phyloP scores from a whole-genome alignment of 1,284 basidiomycete genomes.

The Exobasidium rhododendri region DNA sequence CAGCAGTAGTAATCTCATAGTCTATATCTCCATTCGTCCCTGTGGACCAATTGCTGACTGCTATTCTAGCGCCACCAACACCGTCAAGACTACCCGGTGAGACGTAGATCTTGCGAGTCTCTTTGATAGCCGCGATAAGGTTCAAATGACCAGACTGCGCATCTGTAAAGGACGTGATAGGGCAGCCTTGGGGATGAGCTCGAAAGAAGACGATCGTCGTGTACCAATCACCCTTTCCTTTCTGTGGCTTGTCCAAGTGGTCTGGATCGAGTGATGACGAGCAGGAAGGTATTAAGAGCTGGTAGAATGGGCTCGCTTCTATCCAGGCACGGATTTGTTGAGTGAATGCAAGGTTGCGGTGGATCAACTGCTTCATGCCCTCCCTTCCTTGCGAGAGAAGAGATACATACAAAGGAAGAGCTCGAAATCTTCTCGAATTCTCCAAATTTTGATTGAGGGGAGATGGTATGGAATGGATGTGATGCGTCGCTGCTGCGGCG shows the following conservation, averaged over 20 bases:
- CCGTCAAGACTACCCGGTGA: constrained; percentile 57
- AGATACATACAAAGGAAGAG: constrained; percentile 59
- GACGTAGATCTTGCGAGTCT: constrained; percentile 56
- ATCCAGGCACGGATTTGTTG: constrained; percentile 54
- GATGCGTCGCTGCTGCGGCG: neutral
- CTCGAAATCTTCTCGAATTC: constrained; percentile 60
- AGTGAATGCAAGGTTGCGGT: constrained; percentile 58
- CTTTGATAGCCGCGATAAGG: constrained; percentile 57
- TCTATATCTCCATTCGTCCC: constrained; percentile 26
- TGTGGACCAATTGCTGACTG: constrained; percentile 60
- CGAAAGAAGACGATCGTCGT: constrained; percentile 58
- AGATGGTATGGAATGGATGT: neutral
- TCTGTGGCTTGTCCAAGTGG: neutral
- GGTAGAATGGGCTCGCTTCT: constrained; percentile 16
- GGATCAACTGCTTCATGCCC: constrained; percentile 58
- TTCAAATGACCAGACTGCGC: constrained; percentile 17
- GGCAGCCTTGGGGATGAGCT: constrained; percentile 31
- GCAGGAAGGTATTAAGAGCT: constrained; percentile 27
- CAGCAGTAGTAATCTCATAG: constrained; percentile 4
- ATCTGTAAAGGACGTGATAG: constrained; percentile 36
- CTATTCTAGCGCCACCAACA: constrained; percentile 57
- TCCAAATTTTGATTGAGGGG: constrained; percentile 46
- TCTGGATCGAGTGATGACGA: constrained; percentile 48
- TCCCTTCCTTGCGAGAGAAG: constrained; percentile 57
- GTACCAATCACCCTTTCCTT: constrained; percentile 8